Evolutionary conservation across 495 filamentous ascomycete genomes (phyloP).

Genomic region (Neurospora pannonica): DNA sequence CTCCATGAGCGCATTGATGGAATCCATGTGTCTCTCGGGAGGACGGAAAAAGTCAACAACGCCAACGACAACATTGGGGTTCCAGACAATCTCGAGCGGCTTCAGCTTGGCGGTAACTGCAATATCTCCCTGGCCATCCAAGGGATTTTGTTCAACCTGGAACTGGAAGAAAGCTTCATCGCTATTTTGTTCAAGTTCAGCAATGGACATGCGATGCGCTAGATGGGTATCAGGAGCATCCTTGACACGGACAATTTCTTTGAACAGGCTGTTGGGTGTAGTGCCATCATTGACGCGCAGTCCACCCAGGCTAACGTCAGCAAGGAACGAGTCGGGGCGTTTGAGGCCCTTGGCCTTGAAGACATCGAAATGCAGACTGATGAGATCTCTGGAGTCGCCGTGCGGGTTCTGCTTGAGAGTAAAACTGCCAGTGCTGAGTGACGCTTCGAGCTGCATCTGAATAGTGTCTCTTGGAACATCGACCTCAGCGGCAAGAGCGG

Average conservation of each 20-base stretch:
- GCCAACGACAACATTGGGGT: slow-evolving; percentile 82
- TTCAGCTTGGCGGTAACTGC: slow-evolving; percentile 85
- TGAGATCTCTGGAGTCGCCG: slow-evolving; percentile 62
- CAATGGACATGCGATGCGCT: slow-evolving; percentile 43
- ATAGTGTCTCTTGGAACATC: slow-evolving; percentile 84
- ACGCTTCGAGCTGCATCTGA: slow-evolving; percentile 84
- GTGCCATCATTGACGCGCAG: slow-evolving; percentile 93
- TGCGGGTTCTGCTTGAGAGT: slow-evolving; percentile 85
- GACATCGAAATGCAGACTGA: slow-evolving; percentile 86
- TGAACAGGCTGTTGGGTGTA: slow-evolving; percentile 77
- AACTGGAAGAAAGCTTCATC: slow-evolving; percentile 82
- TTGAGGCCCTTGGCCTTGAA: slow-evolving; percentile 84
- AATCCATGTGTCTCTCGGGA: slow-evolving; percentile 95
- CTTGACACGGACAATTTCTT: slow-evolving; percentile 91
- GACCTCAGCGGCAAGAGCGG: slow-evolving; percentile 72
- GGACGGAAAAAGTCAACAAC: slow-evolving; percentile 92
- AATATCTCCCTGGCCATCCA: slow-evolving; percentile 85
- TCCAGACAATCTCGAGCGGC: slow-evolving; percentile 94
- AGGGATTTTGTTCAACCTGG: slow-evolving; percentile 85
- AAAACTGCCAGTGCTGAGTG: slow-evolving; percentile 85
- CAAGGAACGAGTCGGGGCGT: slow-evolving; percentile 78
- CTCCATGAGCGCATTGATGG: slow-evolving; percentile 87
- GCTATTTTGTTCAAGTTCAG: slow-evolving; percentile 50
- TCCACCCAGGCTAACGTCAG: slow-evolving; percentile 81
- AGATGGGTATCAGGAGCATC: slow-evolving; percentile 54